Percentiles rank a stretch among this genome's conserved stretches.
Evolutionary conservation across 345 rosid species (phyloP).

Genomic region (Lepidium africanum): DNA sequence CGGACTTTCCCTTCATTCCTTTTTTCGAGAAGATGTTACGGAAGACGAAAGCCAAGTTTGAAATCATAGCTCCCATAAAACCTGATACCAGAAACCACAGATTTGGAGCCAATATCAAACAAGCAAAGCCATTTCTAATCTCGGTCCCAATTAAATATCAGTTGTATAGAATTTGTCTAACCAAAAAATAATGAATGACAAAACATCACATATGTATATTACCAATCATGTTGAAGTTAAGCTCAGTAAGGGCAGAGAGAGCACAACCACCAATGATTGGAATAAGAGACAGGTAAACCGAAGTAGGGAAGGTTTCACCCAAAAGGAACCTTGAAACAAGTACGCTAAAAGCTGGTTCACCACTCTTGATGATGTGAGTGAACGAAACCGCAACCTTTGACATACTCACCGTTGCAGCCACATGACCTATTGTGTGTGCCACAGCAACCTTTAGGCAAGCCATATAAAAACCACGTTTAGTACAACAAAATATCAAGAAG

Average conservation of each 20-base stretch:
- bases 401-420: slow-evolving; percentile 99
- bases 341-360: slow-evolving; percentile 96
- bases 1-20: slow-evolving; percentile 97
- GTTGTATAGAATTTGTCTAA: not conserved
- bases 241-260: slow-evolving; percentile 92
- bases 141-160: not conserved
- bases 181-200: not conserved
- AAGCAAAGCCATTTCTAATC: not conserved
- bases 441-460: slow-evolving; percentile 67
- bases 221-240: slow-evolving; percentile 98
- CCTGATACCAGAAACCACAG: slow-evolving; percentile 39
- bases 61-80: slow-evolving; percentile 99
- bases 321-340: slow-evolving; percentile 77
- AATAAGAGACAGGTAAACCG: slow-evolving; percentile 79
- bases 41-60: slow-evolving; percentile 91
- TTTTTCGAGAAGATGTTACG: slow-evolving; percentile 92
- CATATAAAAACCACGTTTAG: slow-evolving; percentile 8
- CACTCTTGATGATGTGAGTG: slow-evolving; percentile 98
- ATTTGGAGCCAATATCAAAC: not conserved
- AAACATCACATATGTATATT: not conserved
- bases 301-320: slow-evolving; percentile 79
- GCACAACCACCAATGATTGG: slow-evolving; percentile 99
- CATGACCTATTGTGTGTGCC: slow-evolving; percentile 99
- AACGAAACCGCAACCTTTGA: slow-evolving; percentile 99
- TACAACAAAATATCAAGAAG: not conserved